A percentile compares a stretch with the other conserved stretches of the same genome.
Evolutionary conservation across 176 grass and related monocot genomes (phyloP).

Genomic region (Musa troglodytarum): DNA sequence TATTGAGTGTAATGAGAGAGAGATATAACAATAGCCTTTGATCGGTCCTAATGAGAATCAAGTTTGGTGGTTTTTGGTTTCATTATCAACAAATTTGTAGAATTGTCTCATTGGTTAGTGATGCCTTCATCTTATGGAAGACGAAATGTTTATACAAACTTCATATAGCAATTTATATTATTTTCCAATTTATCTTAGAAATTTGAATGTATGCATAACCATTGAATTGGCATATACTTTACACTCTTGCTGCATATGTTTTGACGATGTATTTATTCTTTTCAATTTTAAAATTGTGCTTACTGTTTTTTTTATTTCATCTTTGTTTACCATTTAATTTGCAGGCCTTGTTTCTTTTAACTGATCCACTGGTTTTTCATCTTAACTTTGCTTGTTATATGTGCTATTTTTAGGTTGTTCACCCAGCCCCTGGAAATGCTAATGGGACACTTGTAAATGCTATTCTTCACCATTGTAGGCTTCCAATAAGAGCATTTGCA

Average conservation of each 20-base stretch:
- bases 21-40: neutral
- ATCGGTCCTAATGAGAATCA: neutral
- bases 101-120: neutral
- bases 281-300: neutral
- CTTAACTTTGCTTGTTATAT: slow-evolving; percentile 4
- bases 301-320: neutral
- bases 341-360: neutral
- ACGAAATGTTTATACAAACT: neutral
- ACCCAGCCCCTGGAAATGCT: slow-evolving; percentile 79
- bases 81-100: neutral
- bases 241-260: neutral
- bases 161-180: neutral
- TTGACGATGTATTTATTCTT: neutral
- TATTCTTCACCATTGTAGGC: slow-evolving; percentile 92
- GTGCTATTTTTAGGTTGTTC: slow-evolving; percentile 48
- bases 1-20: neutral
- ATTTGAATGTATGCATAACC: neutral
- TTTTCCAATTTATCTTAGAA: neutral
- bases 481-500: slow-evolving; percentile 69
- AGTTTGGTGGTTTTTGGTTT: neutral
- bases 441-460: slow-evolving; percentile 95
- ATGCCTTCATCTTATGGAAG: neutral
- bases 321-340: neutral
- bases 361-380: neutral
- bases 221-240: neutral